Base-by-base conservation (phyloP, 1,139 yeast species). In the Magnusiomyces suaveolens region DNA sequence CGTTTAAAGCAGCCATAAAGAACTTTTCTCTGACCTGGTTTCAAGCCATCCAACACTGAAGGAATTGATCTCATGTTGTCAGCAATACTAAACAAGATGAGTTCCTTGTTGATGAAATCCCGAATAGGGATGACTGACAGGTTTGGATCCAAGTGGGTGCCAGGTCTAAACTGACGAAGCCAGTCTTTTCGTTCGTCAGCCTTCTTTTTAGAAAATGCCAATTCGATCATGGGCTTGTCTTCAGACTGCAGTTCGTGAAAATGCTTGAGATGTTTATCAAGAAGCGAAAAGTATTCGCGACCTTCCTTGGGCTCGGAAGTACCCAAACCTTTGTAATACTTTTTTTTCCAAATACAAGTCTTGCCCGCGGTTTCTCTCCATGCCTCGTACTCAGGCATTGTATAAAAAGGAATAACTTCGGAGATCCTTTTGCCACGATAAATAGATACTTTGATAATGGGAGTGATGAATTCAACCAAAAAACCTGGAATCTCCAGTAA, bases 111-210 rank as follows among this genome's bases (percentile, higher is more conserved):
- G 67, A 94, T 92, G 65, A 94, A 94, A 58, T 92, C 97, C 59
- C 89, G 78, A 59, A 94, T 92, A 2, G 97, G 97, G 61, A 94
- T 90, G 53, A 79, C 82, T 2, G 71, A 73, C 55, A 89, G 66
- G 3, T 79, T 76, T n/a, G 95, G 94, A 67, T 92, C 97, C 63
- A 92, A 75, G 64, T 84, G 92, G 0, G 97, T 89, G 24, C 98
- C 98, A 0, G 97, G 97, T 60, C 80, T 81, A 68, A 81, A 88
- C 20, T 82, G 84, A 64, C 95, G 84, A 55, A 94, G 75, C 98
- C 99, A 94, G 63, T 89, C 96, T 66, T 94, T 94, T 75, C 99
- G 84, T 59, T 89, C 97, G 69, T 94, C 98, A 0, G 98, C 97
- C 62, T 87, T 89, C 68, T 86, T 87, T 69, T 94, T 94, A 2